Evolutionary conservation across 106 monocot genomes (phyloP).

Genomic region (Acorus gramineus): DNA sequence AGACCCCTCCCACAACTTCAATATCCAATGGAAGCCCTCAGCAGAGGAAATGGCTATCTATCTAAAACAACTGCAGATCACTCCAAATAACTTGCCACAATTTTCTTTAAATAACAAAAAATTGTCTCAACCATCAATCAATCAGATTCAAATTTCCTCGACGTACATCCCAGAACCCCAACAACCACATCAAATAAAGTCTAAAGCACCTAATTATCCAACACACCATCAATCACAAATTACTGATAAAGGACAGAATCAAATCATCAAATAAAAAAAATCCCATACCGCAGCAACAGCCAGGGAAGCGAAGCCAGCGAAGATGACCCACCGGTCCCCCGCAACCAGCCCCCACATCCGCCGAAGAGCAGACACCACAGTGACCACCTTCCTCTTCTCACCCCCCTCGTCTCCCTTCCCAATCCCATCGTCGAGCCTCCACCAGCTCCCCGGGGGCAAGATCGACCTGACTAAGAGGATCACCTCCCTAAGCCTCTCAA

Average conservation of each 20-base stretch:
- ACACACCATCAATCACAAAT: too few species aligned
- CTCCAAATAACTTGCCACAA: too few species aligned
- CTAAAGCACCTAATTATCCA: too few species aligned
- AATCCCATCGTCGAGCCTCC: slow-evolving; percentile 22
- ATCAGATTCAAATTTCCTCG: too few species aligned
- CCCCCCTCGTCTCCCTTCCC: slow-evolving; percentile 5
- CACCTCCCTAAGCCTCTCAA: slow-evolving; percentile 21
- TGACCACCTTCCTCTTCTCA: slow-evolving; percentile 3
- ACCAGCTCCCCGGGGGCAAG: slow-evolving; percentile 47
- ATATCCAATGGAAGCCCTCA: too few species aligned
- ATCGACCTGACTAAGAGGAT: slow-evolving; percentile 9
- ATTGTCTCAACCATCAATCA: too few species aligned
- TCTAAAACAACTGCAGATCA: too few species aligned
- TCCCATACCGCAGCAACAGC: slow-evolving; percentile 29
- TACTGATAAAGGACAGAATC: not conserved
- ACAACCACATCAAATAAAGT: too few species aligned
- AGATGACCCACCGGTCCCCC: slow-evolving; percentile 36
- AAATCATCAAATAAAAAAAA: not conserved
- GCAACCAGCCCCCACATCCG: slow-evolving; percentile 59
- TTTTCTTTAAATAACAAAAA: too few species aligned
- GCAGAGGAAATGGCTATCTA: too few species aligned
- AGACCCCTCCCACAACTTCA: too few species aligned
- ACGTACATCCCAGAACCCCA: too few species aligned
- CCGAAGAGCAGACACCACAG: slow-evolving; percentile 22
- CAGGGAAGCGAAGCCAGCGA: slow-evolving; percentile 37